Base-by-base conservation (phyloP, 1,284 basidiomycete genomes). In the Taiwanofungus camphoratus region DNA sequence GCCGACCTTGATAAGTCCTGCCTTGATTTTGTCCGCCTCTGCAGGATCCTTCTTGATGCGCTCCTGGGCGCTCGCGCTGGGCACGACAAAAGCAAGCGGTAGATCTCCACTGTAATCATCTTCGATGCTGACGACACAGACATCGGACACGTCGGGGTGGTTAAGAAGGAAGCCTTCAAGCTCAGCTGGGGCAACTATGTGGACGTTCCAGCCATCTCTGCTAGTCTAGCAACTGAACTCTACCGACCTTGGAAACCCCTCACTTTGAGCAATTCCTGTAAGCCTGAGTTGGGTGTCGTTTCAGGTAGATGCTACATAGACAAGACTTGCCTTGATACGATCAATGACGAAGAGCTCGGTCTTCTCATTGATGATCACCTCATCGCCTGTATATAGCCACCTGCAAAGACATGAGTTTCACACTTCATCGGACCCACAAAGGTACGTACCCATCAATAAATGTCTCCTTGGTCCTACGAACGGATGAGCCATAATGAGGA, bases 21-120 rank as follows among this genome's bases (percentile, higher is more conserved):
- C 45, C 24, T 48, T 38, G 32, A 52, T 43, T 21, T 29, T 33
- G 9, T 37, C 42, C 16, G 46, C 52, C 36, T 26, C 48, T 13
- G 29, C 35, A n/a, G 42, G 36, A 13, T 44, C 43, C 32, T 26
- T 18, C 34, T 41, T 39, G 29, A 53, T 44, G n/a, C 49, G 45
- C 34, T 46, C 46, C 16, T 60, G 59, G 0, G 76, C 72, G 4
- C 64, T 60, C 2, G 67, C 59, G 40, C 67, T 68, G 8, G 79
- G 69, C 1, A 81, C 78, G n/a, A 90, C 67, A 54, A 77, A 90
- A 0, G 84, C 86, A 34, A 85, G 59, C 0, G 90, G 88, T 3
- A 87, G 55, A 56, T 92, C 89, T 27, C 89, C 89, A 37, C 76
- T 83, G 52, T 81, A 86, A 12, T 90, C 86, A 56, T 92, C 85